A percentile compares a stretch with the other conserved stretches of the same genome.
Evolutionary conservation across 1,139 yeast genomes (phyloP).

Genomic region (Scheffersomyces quercinus): DNA sequence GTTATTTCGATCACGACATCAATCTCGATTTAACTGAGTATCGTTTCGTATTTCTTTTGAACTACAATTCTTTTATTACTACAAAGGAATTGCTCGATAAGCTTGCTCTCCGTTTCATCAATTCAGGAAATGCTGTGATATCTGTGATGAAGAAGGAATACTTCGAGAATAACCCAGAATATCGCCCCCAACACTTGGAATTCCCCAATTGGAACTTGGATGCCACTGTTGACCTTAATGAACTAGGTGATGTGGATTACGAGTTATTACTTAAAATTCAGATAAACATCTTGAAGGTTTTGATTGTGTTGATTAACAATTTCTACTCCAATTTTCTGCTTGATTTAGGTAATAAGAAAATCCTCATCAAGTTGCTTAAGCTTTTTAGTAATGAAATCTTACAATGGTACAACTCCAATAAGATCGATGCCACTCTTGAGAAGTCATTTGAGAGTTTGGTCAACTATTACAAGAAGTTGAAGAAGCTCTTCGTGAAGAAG

Average conservation of each 20-base stretch:
- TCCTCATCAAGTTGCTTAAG: conserved; percentile 67
- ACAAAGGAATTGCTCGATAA: conserved; percentile 45
- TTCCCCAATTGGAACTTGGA: conserved; percentile 60
- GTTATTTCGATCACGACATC: conserved; percentile 37
- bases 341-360: conserved; percentile 60
- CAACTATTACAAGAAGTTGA: conserved; percentile 62
- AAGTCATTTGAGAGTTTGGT: conserved; percentile 52
- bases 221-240: conserved; percentile 33
- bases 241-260: conserved; percentile 51
- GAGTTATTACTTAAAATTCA: conserved; percentile 70
- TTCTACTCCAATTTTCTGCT: conserved; percentile 77
- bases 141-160: conserved; percentile 40
- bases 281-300: conserved; percentile 77
- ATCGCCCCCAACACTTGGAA: conserved; percentile 8
- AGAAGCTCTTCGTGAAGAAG: conserved; percentile 74
- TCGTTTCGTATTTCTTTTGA: conserved; percentile 44
- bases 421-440: conserved; percentile 42
- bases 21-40: conserved; percentile 46
- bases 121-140: conserved; percentile 50
- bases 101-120: conserved; percentile 44
- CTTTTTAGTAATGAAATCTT: conserved; percentile 66
- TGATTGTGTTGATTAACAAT: conserved; percentile 68
- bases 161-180: background rate
- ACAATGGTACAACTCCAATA: conserved; percentile 67
- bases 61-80: conserved; percentile 43